Evolutionary conservation across 2,329 filamentous ascomycete genomes (phyloP), one percentile per base, ranked within the genome.

Genomic region (Trichoderma sp.): DNA sequence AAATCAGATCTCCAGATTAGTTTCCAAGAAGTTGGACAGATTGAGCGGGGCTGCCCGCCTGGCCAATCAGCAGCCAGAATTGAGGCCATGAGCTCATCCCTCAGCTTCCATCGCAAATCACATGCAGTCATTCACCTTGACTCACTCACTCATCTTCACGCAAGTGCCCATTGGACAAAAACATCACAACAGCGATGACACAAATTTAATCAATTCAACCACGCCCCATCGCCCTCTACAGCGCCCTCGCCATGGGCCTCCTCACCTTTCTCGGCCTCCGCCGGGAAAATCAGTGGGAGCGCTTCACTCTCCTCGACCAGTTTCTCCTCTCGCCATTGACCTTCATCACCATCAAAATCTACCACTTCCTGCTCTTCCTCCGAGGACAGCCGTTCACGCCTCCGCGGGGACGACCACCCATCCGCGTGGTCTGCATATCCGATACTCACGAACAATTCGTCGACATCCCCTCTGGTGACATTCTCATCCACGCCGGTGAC

Each of bases 401-500:
- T 13, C 85, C 88, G 2, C 82, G 82, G 37, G 81, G 84, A 67
- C 83, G 82, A 68, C 82, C 81, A 1, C 81, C 87, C 7, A 87
- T 97, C 76, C 89, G 89, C 70, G 85, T 97, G 30, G 92, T 97
- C 71, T 97, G 93, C 80, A 88, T 97, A 72, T 95, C 93, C 11
- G 95, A 97, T 80, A 97, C 95, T 0, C 95, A 97, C 81, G 88
- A 87, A 70, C 83, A 86, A 52, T 84, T 84, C 11, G 81, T 87
- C 8, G 74, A 79, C 21, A 83, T 96, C 0, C 93, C 94, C 0
- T 80, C 85, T 11, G 94, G 94, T 68, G 94, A 97, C 78, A 83
- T 97, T 26, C 86, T 98, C 59, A 91, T 98, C 74, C 95, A 97
- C 77, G 92, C 93, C 2, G 95, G 95, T 46, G 95, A 98, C 80